Evolutionary conservation across 164 flowering plant species (phyloP), one percentile per base, ranked within the genome.

Genomic region (Akebia trifoliata): DNA sequence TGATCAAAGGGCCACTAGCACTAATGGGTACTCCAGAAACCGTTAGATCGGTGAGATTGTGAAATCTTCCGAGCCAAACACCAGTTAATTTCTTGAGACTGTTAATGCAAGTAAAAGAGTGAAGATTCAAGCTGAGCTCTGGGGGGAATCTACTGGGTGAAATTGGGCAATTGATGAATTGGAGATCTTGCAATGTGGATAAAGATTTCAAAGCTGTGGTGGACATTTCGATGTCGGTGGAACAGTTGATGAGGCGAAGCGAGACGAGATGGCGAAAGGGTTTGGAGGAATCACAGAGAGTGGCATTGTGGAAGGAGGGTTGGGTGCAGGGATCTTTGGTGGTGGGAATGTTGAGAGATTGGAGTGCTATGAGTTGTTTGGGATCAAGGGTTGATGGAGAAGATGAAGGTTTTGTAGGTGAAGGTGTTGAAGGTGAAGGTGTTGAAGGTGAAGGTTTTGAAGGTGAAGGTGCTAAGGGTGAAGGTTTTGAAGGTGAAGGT

Each of bases 191-290:
- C 68, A 89, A 81, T 24, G 98, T 75, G 60, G 76, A 70, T 72
- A 93, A 82, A 49, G 97, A 77, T 39, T 74, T 71, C 63, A 89
- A 82, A 57, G 97, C 90, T 1, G 97, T 81, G 72, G 42, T 55
- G 59, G 97, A 82, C 32, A 93, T 64, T 2, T 80, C 64, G 42
- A 82, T 75, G 57, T 83, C 88, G 64, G 71, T 73, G 42, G 97
- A 84, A 76, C 98, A 93, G 80, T 93, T 90, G 53, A 72, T 25
- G 72, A 93, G 85, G 55, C 50, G 79, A 63, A 93, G 90, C 46
- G 87, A 77, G 72, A 75, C 3, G 70, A 93, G 86, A 75, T 82
- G 95, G 69, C 88, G 80, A 69, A 85, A 87, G 52, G 98, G 98
- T 30, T 55, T 55, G 55, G 78, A 44, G 64, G 76, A 21, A 80